Base-by-base conservation (phyloP, 352 stramenopile genomes). In the Phytophthora agathidicida region DNA sequence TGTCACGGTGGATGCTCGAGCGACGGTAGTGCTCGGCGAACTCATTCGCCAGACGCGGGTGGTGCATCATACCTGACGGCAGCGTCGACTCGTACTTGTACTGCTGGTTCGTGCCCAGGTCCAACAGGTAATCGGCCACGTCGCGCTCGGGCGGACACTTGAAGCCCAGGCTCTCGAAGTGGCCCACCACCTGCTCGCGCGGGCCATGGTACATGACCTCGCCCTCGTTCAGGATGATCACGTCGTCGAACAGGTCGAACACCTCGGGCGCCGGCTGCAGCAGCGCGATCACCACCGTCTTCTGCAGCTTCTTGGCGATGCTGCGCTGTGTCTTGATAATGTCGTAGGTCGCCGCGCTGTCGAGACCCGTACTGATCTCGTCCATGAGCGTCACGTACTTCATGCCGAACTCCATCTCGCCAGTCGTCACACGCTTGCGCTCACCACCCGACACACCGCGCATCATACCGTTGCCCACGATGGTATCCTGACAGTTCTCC, bases 351-450 rank as follows among this genome's bases (percentile, higher is more conserved):
- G 75, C 69, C 2, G 78, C 78, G 27, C 67, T 81, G 71, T 88
- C 78, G 9, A 88, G 69, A 3, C 78, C 78, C n/a, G 76, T 86
- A 20, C 70, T 83, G 72, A 86, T 81, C 57, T 87, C 71, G 65
- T 98, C 91, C 61, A 97, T 81, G 19, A 96, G 50, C 14, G 92
- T 67, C 35, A 97, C 73, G 47, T 79, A 85, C 60, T 85, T 80
- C 39, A 75, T 68, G 46, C 75, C 71, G 51, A 93, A 85, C 47
- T 96, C 69, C 82, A 98, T 98, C 71, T 93, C 80, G 23, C 81
- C 83, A 10, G 68, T 82, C 16, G 83, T 93, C 47, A 93, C 78
- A 23, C 84, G 80, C 64, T 88, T 89, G 26, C 79, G 70, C 38
- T 93, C 81, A 8, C 84, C 83, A 22, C 84, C 83, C 2, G 78